Base-by-base conservation (phyloP, 257 asterid genomes). In the Parsonsia alboflavescens region DNA sequence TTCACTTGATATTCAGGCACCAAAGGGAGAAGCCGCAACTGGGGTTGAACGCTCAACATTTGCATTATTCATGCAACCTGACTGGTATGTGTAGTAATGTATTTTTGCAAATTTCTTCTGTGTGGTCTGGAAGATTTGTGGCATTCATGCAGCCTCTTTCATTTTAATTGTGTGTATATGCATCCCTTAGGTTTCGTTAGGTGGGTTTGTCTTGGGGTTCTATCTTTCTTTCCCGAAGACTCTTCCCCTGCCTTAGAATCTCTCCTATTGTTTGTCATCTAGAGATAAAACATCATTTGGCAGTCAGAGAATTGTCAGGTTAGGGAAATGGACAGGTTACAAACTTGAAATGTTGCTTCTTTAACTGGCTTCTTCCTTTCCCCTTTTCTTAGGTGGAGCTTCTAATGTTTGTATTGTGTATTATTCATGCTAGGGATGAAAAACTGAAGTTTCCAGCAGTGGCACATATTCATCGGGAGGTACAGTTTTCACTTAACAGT, bases 1-100 rank as follows among this genome's bases (percentile, higher is more conserved):
- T 48, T 71, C 30, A 46, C 50, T 63, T 77, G 42, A 52, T 8
- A 36, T 71, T 58, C 80, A 92, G 98, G 98, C 97, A 72, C 97
- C 98, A 72, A 80, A 73, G 72, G 90, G 90, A 75, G 90, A 87
- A 76, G 84, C 78, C 22, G 88, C 96, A 77, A 76, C 78, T 82
- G 92, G 88, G 44, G 84, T 87, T 77, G 98, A 91, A 64, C 98
- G 98, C 59, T 87, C 97, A 42, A 91, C 97, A 61, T 91, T 91
- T 86, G 97, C 98, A 21, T 81, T 93, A 70, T 93, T 93, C 76
- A 91, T 93, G 97, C 98, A 93, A 86, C 98, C 98, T 75, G 88
- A 91, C 82, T 93, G 98, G 98, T 93, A 90, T 39, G 80, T 70
- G 13, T 50, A 45, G 58, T 71, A 72, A 17, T 22, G 33, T 72